Conservation (phyloP, 371 early-diverging fungal species). For the Actinomucor elegans region DNA sequence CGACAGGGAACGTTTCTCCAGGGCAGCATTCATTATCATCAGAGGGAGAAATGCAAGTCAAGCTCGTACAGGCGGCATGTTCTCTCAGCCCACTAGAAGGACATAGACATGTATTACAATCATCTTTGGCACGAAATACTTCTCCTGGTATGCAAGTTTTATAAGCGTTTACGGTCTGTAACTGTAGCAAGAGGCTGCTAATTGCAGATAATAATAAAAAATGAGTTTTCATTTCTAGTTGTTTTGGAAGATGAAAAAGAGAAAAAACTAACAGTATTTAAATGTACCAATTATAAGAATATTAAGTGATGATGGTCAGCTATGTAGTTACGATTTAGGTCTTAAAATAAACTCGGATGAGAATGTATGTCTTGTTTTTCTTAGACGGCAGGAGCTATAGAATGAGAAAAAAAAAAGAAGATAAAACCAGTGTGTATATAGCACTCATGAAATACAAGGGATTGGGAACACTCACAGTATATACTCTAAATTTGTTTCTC, state of each 20-base stretch:
- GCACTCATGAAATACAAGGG: too few species aligned
- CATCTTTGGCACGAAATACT: not conserved
- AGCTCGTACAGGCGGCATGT: not conserved
- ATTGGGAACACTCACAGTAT: too few species aligned
- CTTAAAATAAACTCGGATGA: too few species aligned
- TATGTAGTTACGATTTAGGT: too few species aligned
- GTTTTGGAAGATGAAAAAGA: too few species aligned
- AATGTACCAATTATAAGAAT: not conserved
- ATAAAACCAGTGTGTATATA: too few species aligned
- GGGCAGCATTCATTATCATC: not conserved
- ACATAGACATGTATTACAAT: not conserved
- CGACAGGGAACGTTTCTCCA: not conserved
- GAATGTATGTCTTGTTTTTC: too few species aligned
- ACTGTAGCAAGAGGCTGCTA: not conserved
- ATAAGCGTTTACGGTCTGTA: not conserved
- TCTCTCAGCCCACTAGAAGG: not conserved
- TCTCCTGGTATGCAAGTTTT: not conserved
- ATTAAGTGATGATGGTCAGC: not conserved
- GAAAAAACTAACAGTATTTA: not conserved
- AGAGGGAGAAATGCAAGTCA: not conserved
- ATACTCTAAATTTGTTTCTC: too few species aligned
- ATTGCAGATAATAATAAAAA: too few species aligned
- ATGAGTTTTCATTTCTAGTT: too few species aligned
- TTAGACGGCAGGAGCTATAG: too few species aligned
- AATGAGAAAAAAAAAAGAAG: too few species aligned